Percentiles rank a stretch among this genome's conserved stretches.
These are phyloP conservation scores for Alloascoidea hylecoeti DNA, from an alignment of 805 yeast species.

Conservation along the genomic window DNA sequence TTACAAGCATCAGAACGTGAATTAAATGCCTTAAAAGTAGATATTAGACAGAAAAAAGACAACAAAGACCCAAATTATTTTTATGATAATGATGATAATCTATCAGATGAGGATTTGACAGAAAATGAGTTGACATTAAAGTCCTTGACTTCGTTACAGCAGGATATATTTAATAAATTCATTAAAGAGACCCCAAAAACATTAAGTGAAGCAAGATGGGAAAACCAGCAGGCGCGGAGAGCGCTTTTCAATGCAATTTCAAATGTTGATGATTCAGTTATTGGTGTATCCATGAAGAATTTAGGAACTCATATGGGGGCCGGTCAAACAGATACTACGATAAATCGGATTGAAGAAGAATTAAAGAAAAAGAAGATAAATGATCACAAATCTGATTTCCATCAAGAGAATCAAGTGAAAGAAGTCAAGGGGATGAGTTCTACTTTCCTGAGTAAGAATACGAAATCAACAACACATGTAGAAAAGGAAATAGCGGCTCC, in stretches of 20 bases:
- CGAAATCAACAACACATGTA: no score
- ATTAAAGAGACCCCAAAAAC: neutral
- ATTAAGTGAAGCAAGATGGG: neutral
- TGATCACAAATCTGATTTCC: neutral
- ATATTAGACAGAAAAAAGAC: neutral
- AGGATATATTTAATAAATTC: neutral
- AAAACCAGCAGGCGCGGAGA: conserved; percentile 1
- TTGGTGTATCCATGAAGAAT: neutral
- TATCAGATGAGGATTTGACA: neutral
- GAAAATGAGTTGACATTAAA: neutral
- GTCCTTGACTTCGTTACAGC: neutral
- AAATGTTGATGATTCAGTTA: neutral
- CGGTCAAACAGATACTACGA: neutral
- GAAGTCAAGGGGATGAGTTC: neutral
- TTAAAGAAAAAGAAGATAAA: neutral
- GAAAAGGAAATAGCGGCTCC: no score
- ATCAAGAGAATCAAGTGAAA: neutral
- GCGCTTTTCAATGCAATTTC: neutral
- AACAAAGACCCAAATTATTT: neutral
- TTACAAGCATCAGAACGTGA: neutral
- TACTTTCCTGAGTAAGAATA: neutral
- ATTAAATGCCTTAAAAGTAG: neutral
- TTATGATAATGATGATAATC: neutral
- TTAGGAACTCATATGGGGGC: neutral
- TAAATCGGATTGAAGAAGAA: neutral